Conservation (phyloP, 2,329 filamentous ascomycete species). For the Talaromyces sp. region DNA sequence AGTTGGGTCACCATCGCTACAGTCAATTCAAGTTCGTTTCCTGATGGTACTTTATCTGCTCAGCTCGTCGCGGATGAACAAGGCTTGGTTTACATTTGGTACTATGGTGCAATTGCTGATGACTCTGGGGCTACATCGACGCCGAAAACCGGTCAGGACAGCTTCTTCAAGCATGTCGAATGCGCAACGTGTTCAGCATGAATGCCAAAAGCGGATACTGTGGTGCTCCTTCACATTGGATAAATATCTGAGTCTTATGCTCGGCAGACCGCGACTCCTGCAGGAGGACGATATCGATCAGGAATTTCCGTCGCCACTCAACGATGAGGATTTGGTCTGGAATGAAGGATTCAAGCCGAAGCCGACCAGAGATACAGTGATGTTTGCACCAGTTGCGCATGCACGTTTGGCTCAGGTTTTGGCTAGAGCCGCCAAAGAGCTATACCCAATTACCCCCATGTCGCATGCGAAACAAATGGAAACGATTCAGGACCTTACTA, state of each 20-base stretch:
- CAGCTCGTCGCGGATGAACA: conserved; percentile 35
- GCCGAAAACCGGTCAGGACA: background rate
- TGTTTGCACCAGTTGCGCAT: background rate
- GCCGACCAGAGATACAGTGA: background rate
- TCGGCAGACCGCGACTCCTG: conserved; percentile 37
- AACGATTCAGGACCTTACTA: background rate
- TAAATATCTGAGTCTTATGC: conserved; percentile 38
- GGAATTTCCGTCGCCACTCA: background rate
- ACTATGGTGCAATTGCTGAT: conserved; percentile 36
- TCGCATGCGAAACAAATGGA: background rate
- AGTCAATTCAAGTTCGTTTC: conserved; percentile 25
- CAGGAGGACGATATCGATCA: conserved; percentile 29
- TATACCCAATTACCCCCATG: background rate
- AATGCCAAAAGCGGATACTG: background rate
- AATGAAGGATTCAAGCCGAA: background rate
- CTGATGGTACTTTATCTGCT: conserved; percentile 33
- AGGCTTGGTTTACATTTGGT: conserved; percentile 39
- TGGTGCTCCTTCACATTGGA: background rate
- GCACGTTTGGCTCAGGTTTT: background rate
- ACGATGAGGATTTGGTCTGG: background rate
- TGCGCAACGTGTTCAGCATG: background rate
- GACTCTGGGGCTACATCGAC: conserved; percentile 35
- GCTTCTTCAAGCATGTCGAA: background rate
- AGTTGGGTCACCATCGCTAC: conserved; percentile 5
- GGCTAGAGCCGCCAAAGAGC: background rate